Conservation (phyloP, 805 yeast species). For the Lipomyces starkeyi region DNA sequence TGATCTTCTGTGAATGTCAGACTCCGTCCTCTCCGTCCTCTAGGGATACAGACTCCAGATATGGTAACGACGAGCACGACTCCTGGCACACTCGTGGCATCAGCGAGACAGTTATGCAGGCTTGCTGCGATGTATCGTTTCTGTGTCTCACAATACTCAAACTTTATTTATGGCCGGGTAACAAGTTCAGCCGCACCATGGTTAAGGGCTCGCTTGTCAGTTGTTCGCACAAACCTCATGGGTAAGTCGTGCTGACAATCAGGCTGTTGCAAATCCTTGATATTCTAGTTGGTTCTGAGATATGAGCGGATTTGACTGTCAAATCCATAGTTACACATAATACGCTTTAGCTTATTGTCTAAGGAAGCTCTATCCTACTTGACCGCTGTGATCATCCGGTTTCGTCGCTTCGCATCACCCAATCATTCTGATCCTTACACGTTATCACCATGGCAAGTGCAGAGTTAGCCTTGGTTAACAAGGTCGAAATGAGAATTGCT, state of each 20-base stretch:
- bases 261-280: neutral
- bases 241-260: neutral
- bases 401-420: neutral
- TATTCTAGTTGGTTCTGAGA: neutral
- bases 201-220: neutral
- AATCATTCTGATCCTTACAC: neutral
- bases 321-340: neutral
- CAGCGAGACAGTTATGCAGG: neutral
- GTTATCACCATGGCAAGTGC: constrained; percentile 43
- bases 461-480: constrained; percentile 63
- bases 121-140: neutral
- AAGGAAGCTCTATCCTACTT: neutral
- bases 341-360: neutral
- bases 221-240: too few relatives aligned
- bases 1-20: neutral
- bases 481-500: constrained; percentile 80
- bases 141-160: neutral
- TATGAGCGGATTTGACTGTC: neutral
- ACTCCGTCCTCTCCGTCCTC: too few relatives aligned
- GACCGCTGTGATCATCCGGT: neutral
- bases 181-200: neutral
- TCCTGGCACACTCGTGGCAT: too few relatives aligned
- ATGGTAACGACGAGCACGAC: neutral
- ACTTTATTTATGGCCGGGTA: neutral
- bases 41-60: neutral